Evolutionary conservation across 164 flowering plant genomes (phyloP).

Genomic region (Brasenia schreberi): DNA sequence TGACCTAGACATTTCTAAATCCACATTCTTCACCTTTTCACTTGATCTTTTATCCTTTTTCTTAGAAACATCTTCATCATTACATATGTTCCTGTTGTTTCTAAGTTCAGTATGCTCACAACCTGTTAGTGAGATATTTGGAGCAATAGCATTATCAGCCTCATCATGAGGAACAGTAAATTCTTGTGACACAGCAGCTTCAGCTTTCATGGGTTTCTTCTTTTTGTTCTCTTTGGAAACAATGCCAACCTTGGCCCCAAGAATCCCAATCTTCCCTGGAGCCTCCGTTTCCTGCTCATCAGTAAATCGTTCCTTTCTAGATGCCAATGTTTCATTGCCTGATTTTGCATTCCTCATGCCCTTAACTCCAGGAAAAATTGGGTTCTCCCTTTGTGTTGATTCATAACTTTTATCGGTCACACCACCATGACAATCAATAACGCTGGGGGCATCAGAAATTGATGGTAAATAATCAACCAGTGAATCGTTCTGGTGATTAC

Average conservation of each 20-base stretch:
- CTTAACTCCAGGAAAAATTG: conserved; percentile 1
- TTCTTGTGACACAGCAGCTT: conserved; percentile 9
- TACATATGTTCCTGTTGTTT: neutral
- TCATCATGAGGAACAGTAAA: neutral
- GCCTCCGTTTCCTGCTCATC: conserved; percentile 7
- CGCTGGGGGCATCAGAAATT: neutral
- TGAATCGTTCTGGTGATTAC: neutral
- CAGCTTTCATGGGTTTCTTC: conserved; percentile 20
- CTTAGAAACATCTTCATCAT: conserved; percentile 1
- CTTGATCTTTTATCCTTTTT: conserved; percentile 10
- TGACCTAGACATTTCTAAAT: conserved; percentile 8
- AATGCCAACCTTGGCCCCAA: conserved; percentile 7
- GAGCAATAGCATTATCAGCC: neutral
- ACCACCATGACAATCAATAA: neutral
- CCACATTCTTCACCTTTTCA: conserved; percentile 10
- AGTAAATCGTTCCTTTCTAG: neutral
- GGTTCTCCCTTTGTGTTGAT: conserved; percentile 6
- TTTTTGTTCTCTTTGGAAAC: conserved; percentile 16
- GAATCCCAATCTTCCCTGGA: conserved; percentile 5
- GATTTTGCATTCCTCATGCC: conserved; percentile 4
- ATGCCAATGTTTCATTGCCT: neutral
- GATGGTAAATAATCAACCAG: neutral
- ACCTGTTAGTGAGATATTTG: neutral
- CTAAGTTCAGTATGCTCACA: neutral
- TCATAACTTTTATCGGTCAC: neutral